phyloP scores from a whole-genome alignment of 1,284 basidiomycete genomes.

The Cryptococcus maquisensis region DNA sequence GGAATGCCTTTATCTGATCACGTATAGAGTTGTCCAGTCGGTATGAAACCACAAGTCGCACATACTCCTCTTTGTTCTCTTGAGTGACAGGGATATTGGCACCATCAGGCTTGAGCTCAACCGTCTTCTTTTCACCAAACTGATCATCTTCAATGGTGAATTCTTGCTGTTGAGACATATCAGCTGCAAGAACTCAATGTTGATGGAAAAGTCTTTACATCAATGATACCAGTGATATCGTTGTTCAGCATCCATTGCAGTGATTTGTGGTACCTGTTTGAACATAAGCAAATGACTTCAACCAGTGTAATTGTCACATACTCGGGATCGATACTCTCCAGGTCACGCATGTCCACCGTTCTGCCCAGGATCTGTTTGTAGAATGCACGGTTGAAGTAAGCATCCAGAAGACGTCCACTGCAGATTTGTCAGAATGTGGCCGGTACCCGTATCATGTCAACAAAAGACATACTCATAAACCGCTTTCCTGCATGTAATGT shows the following conservation, averaged over 20 bases:
- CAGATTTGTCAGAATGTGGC: slow-evolving; percentile 57
- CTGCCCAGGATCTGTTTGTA: slow-evolving; percentile 90
- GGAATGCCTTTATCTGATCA: slow-evolving; percentile 89
- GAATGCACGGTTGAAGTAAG: slow-evolving; percentile 93
- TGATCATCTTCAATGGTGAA: slow-evolving; percentile 54
- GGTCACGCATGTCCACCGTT: slow-evolving; percentile 85
- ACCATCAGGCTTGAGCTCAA: slow-evolving; percentile 80
- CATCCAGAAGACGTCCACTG: slow-evolving; percentile 91
- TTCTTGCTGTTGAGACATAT: slow-evolving; percentile 36
- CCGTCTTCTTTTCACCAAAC: slow-evolving; percentile 83
- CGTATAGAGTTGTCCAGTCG: slow-evolving; percentile 91
- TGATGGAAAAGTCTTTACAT: slow-evolving; percentile 21
- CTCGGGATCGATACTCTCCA: slow-evolving; percentile 95
- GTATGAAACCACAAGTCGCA: slow-evolving; percentile 74
- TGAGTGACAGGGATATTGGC: slow-evolving; percentile 79
- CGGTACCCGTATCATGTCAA: neutral
- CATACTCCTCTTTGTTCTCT: slow-evolving; percentile 95
- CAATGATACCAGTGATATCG: slow-evolving; percentile 47
- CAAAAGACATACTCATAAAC: slow-evolving; percentile 34
- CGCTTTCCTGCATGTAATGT: slow-evolving; percentile 29
- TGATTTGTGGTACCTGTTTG: slow-evolving; percentile 45
- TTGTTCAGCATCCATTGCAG: slow-evolving; percentile 51
- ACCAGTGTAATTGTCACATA: slow-evolving; percentile 47
- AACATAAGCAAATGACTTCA: slow-evolving; percentile 5
- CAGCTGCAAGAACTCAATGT: neutral